phyloP scores from a whole-genome alignment of 768 basidiomycete genomes.

The Pseudohyphozyma bogoriensis region DNA sequence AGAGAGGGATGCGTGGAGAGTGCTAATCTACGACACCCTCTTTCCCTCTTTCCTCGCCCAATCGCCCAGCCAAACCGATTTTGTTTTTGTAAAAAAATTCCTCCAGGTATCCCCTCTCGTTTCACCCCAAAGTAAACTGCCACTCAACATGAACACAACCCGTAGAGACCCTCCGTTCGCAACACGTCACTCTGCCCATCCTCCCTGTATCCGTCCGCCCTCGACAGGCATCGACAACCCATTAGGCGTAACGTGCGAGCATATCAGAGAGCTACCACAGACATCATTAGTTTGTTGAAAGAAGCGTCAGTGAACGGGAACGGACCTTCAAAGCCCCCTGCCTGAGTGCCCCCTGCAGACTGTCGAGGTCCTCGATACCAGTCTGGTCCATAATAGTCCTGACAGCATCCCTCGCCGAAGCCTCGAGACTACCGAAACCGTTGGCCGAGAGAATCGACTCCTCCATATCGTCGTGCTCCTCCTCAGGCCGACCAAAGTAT shows the following conservation, averaged over 20 bases:
- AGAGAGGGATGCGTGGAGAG: no score
- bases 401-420: conserved; percentile 65
- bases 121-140: neutral
- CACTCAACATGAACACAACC: neutral
- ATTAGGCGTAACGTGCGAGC: conserved; percentile 16
- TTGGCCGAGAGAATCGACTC: conserved; percentile 44
- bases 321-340: conserved; percentile 68
- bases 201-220: neutral
- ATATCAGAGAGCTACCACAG: conserved; percentile 15
- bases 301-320: neutral
- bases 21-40: no score
- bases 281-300: neutral
- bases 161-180: neutral
- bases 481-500: conserved; percentile 87
- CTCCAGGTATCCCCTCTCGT: no score
- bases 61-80: no score
- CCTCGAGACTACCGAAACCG: conserved; percentile 50
- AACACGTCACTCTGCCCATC: neutral
- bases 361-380: conserved; percentile 41
- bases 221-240: no score
- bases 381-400: conserved; percentile 49
- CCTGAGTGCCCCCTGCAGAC: conserved; percentile 74
- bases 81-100: no score
- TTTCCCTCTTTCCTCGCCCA: no score
- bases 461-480: conserved; percentile 40